These are phyloP conservation scores for Aureobasidium leucospermi DNA, from an alignment of 2,329 filamentous ascomycete species.

Conservation along the genomic window DNA sequence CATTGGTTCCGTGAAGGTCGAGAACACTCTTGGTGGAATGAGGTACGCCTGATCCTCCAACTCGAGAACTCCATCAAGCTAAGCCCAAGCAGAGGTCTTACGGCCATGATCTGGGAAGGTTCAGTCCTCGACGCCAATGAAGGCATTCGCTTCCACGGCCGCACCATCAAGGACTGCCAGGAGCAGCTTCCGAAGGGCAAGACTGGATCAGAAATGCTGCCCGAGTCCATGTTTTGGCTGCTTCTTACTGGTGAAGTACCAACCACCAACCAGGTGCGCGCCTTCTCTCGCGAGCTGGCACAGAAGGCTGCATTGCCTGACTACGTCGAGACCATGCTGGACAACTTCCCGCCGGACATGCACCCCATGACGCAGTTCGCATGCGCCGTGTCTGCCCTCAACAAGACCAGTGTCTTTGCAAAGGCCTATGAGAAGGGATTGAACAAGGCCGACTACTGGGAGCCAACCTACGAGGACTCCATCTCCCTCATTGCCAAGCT, in stretches of 20 bases:
- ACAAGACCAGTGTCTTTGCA: slow-evolving; percentile 89
- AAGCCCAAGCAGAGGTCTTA: slow-evolving; percentile 56
- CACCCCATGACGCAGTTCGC: slow-evolving; percentile 99
- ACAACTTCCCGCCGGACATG: slow-evolving; percentile 79
- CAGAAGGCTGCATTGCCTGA: slow-evolving; percentile 75
- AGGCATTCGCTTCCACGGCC: slow-evolving; percentile 96
- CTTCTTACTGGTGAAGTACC: slow-evolving; percentile 90
- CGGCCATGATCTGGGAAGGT: slow-evolving; percentile 98
- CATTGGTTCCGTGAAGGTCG: slow-evolving; percentile 87
- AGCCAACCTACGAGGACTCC: slow-evolving; percentile 91
- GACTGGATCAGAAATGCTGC: slow-evolving; percentile 91
- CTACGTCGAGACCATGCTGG: slow-evolving; percentile 81
- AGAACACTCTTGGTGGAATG: slow-evolving; percentile 94
- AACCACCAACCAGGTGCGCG: slow-evolving; percentile 70
- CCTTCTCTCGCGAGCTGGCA: slow-evolving; percentile 77
- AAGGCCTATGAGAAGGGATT: slow-evolving; percentile 86
- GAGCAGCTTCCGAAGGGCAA: slow-evolving; percentile 81
- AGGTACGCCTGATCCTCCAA: slow-evolving; percentile 40
- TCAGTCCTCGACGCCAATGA: slow-evolving; percentile 94
- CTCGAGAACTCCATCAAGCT: not conserved
- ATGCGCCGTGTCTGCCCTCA: slow-evolving; percentile 90
- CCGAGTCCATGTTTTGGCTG: slow-evolving; percentile 99
- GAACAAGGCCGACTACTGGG: slow-evolving; percentile 97
- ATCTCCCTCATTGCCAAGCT: slow-evolving; percentile 94
- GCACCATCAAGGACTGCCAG: slow-evolving; percentile 97